These are phyloP conservation scores for Eruca vesicaria DNA, from an alignment of 441 rosid genomes.

Conservation along the genomic window DNA sequence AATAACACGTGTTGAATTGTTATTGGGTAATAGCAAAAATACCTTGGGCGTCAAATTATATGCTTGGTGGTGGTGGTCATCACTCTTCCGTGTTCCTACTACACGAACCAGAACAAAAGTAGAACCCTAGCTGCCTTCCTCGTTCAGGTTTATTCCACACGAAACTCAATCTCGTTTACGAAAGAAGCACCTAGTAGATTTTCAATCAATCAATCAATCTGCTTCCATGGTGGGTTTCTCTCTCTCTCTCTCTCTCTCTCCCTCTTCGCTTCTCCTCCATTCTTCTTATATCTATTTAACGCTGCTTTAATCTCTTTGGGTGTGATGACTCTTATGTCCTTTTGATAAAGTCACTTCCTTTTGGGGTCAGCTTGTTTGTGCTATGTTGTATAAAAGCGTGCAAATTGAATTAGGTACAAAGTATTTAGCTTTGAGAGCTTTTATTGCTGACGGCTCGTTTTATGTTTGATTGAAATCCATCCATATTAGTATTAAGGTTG, in stretches of 20 bases:
- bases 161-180: not conserved
- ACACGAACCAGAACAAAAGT: not conserved
- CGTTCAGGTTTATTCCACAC: not conserved
- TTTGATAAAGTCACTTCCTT: not conserved
- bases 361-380: not conserved
- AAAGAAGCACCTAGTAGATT: not conserved
- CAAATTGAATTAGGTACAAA: not conserved
- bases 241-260: too few species aligned
- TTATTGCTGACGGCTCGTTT: too few species aligned
- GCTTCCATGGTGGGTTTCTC: slow-evolving; percentile 19
- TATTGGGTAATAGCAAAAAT: not conserved
- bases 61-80: too few species aligned
- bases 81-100: slow-evolving; percentile 12
- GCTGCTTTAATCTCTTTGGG: not conserved
- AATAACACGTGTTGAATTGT: not conserved
- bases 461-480: not conserved
- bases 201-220: not conserved
- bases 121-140: slow-evolving; percentile 26
- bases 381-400: not conserved
- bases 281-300: too few species aligned
- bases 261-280: not conserved
- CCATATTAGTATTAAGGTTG: not conserved
- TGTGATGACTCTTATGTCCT: not conserved
- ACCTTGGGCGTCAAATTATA: slow-evolving; percentile 4
- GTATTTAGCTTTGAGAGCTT: not conserved